These are phyloP conservation scores for Beauveria australis DNA, from an alignment of 2,329 filamentous ascomycete genomes.

Conservation along the genomic window DNA sequence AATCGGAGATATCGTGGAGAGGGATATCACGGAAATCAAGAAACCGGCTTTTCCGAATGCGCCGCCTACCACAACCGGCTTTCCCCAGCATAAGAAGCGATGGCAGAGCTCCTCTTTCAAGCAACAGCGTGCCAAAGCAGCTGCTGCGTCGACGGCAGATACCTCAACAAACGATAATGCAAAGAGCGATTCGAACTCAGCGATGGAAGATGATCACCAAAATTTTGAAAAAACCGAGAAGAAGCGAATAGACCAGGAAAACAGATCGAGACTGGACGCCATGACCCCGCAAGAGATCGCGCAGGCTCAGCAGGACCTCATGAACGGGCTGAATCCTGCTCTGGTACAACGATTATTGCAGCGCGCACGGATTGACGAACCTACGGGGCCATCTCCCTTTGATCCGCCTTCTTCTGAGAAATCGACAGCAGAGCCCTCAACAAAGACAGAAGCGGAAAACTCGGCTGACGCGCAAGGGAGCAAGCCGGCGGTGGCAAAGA, in stretches of 20 bases:
- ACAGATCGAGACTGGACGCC: slow-evolving; percentile 58
- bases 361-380: slow-evolving; percentile 67
- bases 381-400: slow-evolving; percentile 34
- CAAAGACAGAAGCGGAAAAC: neutral
- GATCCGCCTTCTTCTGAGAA: slow-evolving; percentile 23
- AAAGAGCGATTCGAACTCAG: slow-evolving; percentile 10
- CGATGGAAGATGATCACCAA: neutral
- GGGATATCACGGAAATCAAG: slow-evolving; percentile 49
- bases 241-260: slow-evolving; percentile 72
- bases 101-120: slow-evolving; percentile 70
- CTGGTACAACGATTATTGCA: slow-evolving; percentile 70
- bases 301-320: slow-evolving; percentile 70
- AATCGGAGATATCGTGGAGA: slow-evolving; percentile 74
- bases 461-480: neutral
- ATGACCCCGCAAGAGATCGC: slow-evolving; percentile 83
- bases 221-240: slow-evolving; percentile 49
- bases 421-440: neutral
- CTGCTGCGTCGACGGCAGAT: slow-evolving; percentile 1
- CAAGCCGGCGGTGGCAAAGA: slow-evolving; percentile 16
- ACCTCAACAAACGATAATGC: neutral
- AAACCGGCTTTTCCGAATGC: slow-evolving; percentile 51
- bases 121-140: slow-evolving; percentile 34
- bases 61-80: slow-evolving; percentile 51
- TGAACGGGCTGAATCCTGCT: slow-evolving; percentile 65
- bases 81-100: slow-evolving; percentile 82